Base-by-base conservation (phyloP, 495 filamentous ascomycete genomes). In the Daldinia caldariorum region DNA sequence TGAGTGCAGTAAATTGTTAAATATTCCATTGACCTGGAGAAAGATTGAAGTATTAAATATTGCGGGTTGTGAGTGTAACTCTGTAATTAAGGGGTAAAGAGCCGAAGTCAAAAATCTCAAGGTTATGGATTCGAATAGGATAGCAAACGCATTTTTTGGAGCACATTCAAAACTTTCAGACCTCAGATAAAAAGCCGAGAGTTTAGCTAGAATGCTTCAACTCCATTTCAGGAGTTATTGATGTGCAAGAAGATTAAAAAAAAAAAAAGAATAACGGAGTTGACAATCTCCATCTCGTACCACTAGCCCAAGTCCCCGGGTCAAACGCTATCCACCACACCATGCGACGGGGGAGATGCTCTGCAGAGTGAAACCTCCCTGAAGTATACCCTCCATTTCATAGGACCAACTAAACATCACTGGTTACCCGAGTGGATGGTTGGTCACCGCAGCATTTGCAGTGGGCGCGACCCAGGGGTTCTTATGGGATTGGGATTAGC, bases 291-390 rank as follows among this genome's bases (percentile, higher is more conserved):
- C 81, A 81, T 81, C 81, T 83, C 79, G 66, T 70, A 73, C 67
- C 62, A 61, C 74, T 74, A 80, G 58, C 78, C 81, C 82, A 82
- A 81, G 59, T 80, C 83, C 80, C 80, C 79, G 71, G 81, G 82
- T 80, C 79, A 77, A 77, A 76, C 82, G 83, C 85, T 70, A 79
- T 81, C 80, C 83, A 82, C 74, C 80, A 75, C 79, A 83, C 83
- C 81, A 84, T 75, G 76, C 79, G 82, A 81, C 81, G 82, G 83
- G 79, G 79, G 80, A 81, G 80, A 82, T 78, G 69, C 81, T 85
- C 82, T 83, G 83, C 82, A 82, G 82, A 81, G 80, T 86, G 79
- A 80, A 74, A 32, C 81, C 81, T 84, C 80, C 76, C 79, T 82
- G 76, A 85, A 83, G 79, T 59, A 58, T 82, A 29, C 68, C 82